Evolutionary conservation across 2,329 filamentous ascomycete genomes (phyloP).

Genomic region (Pseudogymnoascus sp.): DNA sequence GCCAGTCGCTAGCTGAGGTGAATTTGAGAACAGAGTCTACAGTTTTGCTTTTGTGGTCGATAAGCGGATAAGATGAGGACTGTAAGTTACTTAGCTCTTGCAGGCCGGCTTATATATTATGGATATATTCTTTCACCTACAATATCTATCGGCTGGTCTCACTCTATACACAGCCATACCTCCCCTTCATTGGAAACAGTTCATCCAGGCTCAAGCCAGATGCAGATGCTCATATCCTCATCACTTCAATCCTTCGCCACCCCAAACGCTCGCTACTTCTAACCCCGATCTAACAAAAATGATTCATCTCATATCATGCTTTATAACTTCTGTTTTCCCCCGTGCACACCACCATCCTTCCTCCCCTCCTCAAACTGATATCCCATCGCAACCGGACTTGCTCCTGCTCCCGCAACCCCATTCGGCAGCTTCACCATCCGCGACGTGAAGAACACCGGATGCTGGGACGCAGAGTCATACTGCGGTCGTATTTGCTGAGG

Average conservation of each 20-base stretch:
- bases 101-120: not conserved
- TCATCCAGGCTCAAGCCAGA: not conserved
- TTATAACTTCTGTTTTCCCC: not conserved
- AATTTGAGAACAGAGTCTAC: not conserved
- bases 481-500: slow-evolving; percentile 1
- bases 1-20: not conserved
- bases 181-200: not conserved
- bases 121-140: not conserved
- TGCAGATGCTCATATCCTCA: not conserved
- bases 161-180: not conserved
- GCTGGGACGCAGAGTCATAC: not conserved
- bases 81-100: not conserved
- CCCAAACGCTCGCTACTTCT: not conserved
- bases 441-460: not conserved
- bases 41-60: not conserved
- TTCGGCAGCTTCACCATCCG: not conserved
- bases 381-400: not conserved
- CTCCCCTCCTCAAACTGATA: slow-evolving; percentile 2
- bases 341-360: not conserved
- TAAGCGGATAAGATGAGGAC: not conserved
- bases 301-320: not conserved
- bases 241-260: not conserved
- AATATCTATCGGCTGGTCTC: not conserved
- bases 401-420: not conserved
- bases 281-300: not conserved